Evolutionary conservation across 2,329 filamentous ascomycete genomes (phyloP), one percentile per base, ranked within the genome.

Genomic region (Fusarium miscanthi): DNA sequence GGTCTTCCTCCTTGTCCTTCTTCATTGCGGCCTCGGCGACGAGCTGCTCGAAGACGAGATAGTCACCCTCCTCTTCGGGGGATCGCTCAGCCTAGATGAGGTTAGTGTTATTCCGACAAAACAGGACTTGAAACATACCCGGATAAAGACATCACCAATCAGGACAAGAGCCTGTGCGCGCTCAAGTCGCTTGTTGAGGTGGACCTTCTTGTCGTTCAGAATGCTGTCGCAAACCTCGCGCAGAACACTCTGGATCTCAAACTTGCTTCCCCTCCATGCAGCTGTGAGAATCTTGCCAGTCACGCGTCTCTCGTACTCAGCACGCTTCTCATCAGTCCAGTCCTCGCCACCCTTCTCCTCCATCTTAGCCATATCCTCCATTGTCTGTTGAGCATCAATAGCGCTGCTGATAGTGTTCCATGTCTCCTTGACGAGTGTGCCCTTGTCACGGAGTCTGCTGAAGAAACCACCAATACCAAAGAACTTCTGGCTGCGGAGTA

Each of bases 221-320:
- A 98, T 92, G 70, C 89, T 88, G 80, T 99, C 96, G 82, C 95
- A 98, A 25, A 99, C 96, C 76, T 98, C 96, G 56, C 96, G 88
- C 79, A 99, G 84, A 72, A 99, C 95, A 78, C 94, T 93, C 86
- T 98, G 95, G 74, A 99, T 98, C 87, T 99, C 96, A 79, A 97
- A 98, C 84, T 96, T 97, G 88, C 92, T 95, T 51, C 96, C 96
- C 73, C 94, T 87, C 96, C 96, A 99, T 16, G 96, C 96, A 6
- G 96, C 96, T 8, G 94, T 97, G 42, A 99, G 89, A 74, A 99
- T 98, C 89, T 99, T 99, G 79, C 96, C 96, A 14, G 96, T 99
- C 30, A 98, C 95, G 76, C 92, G 91, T 79, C 95, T 92, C 87
- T 98, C 96, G 78, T 97, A 98, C 84, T 99, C 96, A 45, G 92